Evolutionary conservation across 2,329 filamentous ascomycete species (phyloP).

Genomic region (Oidium heveae): DNA sequence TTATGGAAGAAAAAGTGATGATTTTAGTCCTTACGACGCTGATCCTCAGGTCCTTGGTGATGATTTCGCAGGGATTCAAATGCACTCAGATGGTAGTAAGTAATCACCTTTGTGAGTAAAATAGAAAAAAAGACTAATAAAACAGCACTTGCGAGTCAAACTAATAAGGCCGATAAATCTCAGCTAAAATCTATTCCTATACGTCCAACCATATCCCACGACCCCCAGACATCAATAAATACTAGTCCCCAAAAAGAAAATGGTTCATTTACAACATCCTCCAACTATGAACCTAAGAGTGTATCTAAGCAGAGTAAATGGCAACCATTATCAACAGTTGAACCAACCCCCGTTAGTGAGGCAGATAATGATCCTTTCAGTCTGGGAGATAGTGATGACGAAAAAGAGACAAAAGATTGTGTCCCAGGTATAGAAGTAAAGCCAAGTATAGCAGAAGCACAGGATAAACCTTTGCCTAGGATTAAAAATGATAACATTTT

Average conservation of each 20-base stretch:
- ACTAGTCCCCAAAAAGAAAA: conserved; percentile 19
- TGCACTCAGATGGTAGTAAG: conserved; percentile 37
- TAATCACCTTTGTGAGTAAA: conserved; percentile 3
- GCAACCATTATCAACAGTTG: conserved; percentile 74
- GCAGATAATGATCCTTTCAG: conserved; percentile 89
- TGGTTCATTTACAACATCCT: conserved; percentile 28
- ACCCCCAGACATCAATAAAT: too few species aligned
- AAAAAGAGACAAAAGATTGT: conserved; percentile 46
- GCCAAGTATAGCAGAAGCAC: too few species aligned
- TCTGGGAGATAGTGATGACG: conserved; percentile 83
- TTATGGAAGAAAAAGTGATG: conserved; percentile 50
- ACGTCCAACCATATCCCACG: too few species aligned
- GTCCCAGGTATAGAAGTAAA: conserved; percentile 3
- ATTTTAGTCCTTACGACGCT: conserved; percentile 81
- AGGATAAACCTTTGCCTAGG: too few species aligned
- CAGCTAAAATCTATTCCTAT: too few species aligned
- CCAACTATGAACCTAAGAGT: conserved; percentile 20
- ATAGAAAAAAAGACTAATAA: background rate
- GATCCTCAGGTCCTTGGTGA: conserved; percentile 77
- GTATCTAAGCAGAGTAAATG: conserved; percentile 63
- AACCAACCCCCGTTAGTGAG: conserved; percentile 63
- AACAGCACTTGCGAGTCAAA: conserved; percentile 26
- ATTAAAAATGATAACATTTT: too few species aligned
- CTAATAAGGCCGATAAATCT: too few species aligned
- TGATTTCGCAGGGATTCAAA: conserved; percentile 54